Evolutionary conservation across 1,284 basidiomycete species (phyloP), one percentile per base, ranked within the genome.

Genomic region (Termitomyces sp.): DNA sequence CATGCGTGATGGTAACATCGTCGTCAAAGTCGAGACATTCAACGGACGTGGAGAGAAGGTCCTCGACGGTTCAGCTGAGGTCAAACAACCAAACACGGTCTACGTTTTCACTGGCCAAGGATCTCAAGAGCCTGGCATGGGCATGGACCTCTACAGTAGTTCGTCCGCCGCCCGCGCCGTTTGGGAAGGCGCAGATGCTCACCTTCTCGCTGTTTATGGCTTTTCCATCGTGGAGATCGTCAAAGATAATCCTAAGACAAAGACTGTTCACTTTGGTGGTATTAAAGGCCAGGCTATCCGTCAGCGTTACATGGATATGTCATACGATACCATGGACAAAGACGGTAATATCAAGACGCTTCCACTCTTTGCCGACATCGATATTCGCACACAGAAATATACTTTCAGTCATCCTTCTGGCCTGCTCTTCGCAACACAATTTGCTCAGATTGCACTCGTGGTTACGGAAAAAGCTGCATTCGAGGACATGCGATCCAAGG

Each of bases 71-170:
- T 84, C 90, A 19, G 92, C 96, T 1, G 94, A 98, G 71, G 93
- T 98, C 60, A 86, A 86, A 13, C 96, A 98, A 72, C 86, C 93
- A 2, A 84, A 86, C 13, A 97, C 95, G 15, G 92, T 92, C 49
- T 98, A 98, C 66, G 94, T 98, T 67, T 98, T 98, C 80, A 99
- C 96, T 52, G 96, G 96, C 49, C 96, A 99, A 71, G 96, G 96
- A 54, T 98, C 94, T 24, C 97, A 99, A 72, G 96, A 99, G 73
- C 88, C 90, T 47, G 94, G 95, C 38, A 99, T 99, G 96, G 96
- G 97, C 40, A 98, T 99, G 95, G 95, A 98, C 65, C 82, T 99
- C 3, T 99, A 98, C 81, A 89, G 86, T 70, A 84, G 76, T 62
- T 98, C 94, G 10, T 88, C 92, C 41, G 94, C 95, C 38, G 97